Evolutionary conservation across 116 monocot species (phyloP).

Genomic region (Zostera marina): DNA sequence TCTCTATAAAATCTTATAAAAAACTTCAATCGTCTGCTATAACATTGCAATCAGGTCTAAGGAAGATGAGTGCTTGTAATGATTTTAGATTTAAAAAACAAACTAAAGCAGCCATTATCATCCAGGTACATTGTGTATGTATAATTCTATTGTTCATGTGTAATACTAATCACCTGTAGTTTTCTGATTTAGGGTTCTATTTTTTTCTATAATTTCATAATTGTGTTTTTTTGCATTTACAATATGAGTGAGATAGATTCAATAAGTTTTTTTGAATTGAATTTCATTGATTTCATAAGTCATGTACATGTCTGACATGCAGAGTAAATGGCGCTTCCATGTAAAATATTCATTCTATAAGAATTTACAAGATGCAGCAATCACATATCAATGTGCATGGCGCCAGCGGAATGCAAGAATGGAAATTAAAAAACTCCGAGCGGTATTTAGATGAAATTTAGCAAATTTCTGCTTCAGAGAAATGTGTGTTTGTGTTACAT

Average conservation of each 20-base stretch:
- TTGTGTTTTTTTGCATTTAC: too few species aligned
- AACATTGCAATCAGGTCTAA: slow-evolving; percentile 53
- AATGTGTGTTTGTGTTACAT: neutral
- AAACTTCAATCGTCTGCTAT: slow-evolving; percentile 36
- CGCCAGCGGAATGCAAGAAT: slow-evolving; percentile 74
- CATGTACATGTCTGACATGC: slow-evolving; percentile 1
- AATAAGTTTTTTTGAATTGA: neutral
- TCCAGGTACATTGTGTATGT: slow-evolving; percentile 35
- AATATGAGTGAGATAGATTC: too few species aligned
- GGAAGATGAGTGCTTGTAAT: slow-evolving; percentile 65
- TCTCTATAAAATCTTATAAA: slow-evolving; percentile 40
- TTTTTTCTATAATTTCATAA: too few species aligned
- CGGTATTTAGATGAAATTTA: slow-evolving; percentile 23
- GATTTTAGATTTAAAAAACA: slow-evolving; percentile 68
- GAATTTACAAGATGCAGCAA: slow-evolving; percentile 37
- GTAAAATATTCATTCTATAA: slow-evolving; percentile 55
- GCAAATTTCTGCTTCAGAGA: neutral
- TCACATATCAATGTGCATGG: slow-evolving; percentile 94
- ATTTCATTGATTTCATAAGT: neutral
- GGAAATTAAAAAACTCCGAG: slow-evolving; percentile 74
- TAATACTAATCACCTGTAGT: neutral
- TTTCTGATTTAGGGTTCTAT: neutral
- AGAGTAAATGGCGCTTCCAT: slow-evolving; percentile 75
- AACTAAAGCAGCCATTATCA: slow-evolving; percentile 57
- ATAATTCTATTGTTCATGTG: neutral